Base-by-base conservation (phyloP, 805 yeast species). In the Suhomyces kilbournensis region DNA sequence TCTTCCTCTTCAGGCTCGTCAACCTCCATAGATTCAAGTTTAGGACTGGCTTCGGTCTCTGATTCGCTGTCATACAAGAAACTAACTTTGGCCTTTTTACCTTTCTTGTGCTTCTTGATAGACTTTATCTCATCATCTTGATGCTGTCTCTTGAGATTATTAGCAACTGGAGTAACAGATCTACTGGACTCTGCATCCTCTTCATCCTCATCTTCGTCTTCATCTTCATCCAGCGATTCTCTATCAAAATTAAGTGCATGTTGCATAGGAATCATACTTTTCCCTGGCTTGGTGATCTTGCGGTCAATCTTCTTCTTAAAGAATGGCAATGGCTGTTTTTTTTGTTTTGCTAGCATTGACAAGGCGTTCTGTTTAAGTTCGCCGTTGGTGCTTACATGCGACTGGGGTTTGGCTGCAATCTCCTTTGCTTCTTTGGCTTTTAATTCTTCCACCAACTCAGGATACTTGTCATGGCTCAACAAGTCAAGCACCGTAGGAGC, bases 401-500 rank as follows among this genome's bases (percentile, higher is more conserved):
- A 47, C 4, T 54, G 47, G 0, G 57, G 53, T 10, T 57, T 50
- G 5, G 53, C 47, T 7, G 63, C 66, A 38, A 54, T 56, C 51
- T 66, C 60, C 53, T 73, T 66, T 17, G 66, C 67, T 51, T 66
- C 60, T 54, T 73, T 66, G 20, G 66, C 67, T 51, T 65, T 71
- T 44, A 74, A 62, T 20, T 69, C 75, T 42, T 66, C 63, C 23
- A 74, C 61, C 17, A 74, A 63, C 3, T 76, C 79, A 1, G 89
- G 86, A 61, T 80, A 86, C 38, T 77, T 78, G 3, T 79, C 80
- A 39, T 83, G 84, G 52, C 81, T 78, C 57, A 90, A 72, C 17
- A 79, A 68, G 28, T 84, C 84, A 50, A 87, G 73, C 15, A 90
- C 80, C 1, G 78, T 75, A 0, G 94, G 90, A 0, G 88, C 91